A percentile compares a stretch with the other conserved stretches of the same genome.
Conservation (phyloP, 345 rosid species). For the Bruguiera gymnorhiza region DNA sequence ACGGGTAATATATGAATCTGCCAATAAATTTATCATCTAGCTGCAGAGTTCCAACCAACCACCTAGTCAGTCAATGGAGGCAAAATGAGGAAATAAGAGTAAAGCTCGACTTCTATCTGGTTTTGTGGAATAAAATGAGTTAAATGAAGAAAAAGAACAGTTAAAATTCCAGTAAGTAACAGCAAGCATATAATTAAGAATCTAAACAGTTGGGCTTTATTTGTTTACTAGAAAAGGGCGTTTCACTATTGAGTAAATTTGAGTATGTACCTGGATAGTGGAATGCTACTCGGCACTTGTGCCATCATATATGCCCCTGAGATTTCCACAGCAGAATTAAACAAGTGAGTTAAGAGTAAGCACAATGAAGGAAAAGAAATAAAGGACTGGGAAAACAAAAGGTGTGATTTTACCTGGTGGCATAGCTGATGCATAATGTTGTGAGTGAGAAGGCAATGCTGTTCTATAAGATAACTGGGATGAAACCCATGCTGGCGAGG, state of each 20-base stretch:
- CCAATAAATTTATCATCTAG: no score
- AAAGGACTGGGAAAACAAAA: background rate
- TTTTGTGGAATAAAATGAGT: background rate
- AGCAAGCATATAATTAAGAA: no score
- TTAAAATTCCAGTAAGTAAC: no score
- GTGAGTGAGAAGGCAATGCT: conserved; percentile 42
- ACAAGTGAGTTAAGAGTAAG: conserved; percentile 10
- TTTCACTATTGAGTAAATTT: background rate
- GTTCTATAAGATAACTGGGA: conserved; percentile 42
- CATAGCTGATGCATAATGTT: conserved; percentile 35
- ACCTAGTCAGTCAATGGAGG: background rate
- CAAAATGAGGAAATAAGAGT: background rate
- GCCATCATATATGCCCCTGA: conserved; percentile 60
- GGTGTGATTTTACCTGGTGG: conserved; percentile 52
- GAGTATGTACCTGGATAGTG: conserved; percentile 50
- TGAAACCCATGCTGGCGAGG: conserved; percentile 51
- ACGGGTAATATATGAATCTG: background rate
- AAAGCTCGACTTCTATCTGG: background rate
- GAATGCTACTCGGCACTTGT: conserved; percentile 47
- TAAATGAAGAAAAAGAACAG: no score
- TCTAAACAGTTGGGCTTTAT: no score
- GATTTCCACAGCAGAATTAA: conserved; percentile 22
- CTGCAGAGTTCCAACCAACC: background rate
- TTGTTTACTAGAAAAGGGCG: no score
- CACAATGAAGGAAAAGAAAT: background rate